Evolutionary conservation across 192 early-diverging fungal species (phyloP), one percentile per base, ranked within the genome.

Genomic region (Linderina pennispora): DNA sequence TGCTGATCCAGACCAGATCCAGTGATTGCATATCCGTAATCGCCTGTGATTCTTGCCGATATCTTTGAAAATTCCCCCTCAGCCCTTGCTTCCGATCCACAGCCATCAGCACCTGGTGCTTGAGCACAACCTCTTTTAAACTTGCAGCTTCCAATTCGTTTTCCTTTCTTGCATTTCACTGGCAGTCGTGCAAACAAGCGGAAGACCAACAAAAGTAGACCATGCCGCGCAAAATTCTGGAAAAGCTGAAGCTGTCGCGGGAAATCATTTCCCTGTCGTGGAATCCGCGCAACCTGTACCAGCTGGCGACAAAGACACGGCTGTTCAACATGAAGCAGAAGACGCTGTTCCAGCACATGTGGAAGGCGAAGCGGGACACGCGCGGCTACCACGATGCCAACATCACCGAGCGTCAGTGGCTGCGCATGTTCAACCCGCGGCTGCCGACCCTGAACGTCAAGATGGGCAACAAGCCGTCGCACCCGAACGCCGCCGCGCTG

Each of bases 351-450:
- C 90, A 96, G 74, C 90, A 94, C 62, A 90, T 88, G 65, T 98
- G 93, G 93, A 71, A 78, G 50, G 87, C 92, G 18, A 98, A 98
- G 77, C 80, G 84, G 48, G 88, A 92, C 35, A 84, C 91, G 16
- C 80, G 93, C 17, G 87, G 84, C 14, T 98, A 98, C 77, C 93
- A 98, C 68, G 86, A 89, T 40, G 89, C 87, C 17, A 80, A 92
- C 70, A 83, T 95, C 47, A 88, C 81, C 28, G 91, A 98, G 71
- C 58, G 75, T 33, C 88, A 92, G 60, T 91, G 86, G 74, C 66
- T 82, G 23, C 53, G 67, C 28, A 77, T 85, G 77, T 87, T 89
- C 62, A 66, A 83, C 46, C 75, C 81, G 33, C 76, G 77, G 43
- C 67, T 89, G 20, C 85, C 87, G 6, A 85, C 87, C 8, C 69